Conservation (phyloP, 345 rosid genomes). For the Populus ilicifolia region DNA sequence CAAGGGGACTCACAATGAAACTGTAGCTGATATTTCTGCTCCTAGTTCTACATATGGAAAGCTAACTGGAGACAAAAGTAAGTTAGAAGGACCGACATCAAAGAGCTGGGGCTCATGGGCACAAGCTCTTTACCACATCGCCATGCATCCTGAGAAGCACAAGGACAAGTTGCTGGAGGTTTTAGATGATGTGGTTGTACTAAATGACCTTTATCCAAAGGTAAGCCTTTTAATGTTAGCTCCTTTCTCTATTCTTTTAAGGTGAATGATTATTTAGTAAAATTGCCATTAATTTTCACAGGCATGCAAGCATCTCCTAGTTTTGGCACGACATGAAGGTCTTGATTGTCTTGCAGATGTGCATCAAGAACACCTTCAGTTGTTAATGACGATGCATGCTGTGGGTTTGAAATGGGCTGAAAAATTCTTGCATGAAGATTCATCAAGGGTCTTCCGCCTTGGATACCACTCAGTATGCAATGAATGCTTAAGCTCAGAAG, state of each 20-base stretch:
- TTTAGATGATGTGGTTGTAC: slow-evolving; percentile 54
- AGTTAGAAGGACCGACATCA: slow-evolving; percentile 19
- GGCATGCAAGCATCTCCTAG: slow-evolving; percentile 77
- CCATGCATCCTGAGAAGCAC: slow-evolving; percentile 73
- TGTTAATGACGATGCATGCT: slow-evolving; percentile 56
- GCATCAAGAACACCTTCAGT: slow-evolving; percentile 51
- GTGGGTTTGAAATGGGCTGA: slow-evolving; percentile 75
- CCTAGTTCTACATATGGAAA: slow-evolving; percentile 20
- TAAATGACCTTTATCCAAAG: slow-evolving; percentile 84
- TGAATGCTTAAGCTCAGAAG: background rate
- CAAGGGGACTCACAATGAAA: slow-evolving; percentile 41
- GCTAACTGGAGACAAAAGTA: slow-evolving; percentile 20
- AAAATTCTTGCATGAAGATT: slow-evolving; percentile 63
- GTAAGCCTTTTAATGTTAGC: slow-evolving; percentile 22
- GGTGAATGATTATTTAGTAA: background rate
- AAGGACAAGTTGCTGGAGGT: slow-evolving; percentile 55
- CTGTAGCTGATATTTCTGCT: slow-evolving; percentile 8
- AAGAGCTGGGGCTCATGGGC: slow-evolving; percentile 77
- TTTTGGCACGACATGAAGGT: slow-evolving; percentile 54
- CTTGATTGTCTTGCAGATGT: slow-evolving; percentile 70
- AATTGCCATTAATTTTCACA: slow-evolving; percentile 20
- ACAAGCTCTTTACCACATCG: slow-evolving; percentile 63
- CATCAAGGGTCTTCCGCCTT: slow-evolving; percentile 72
- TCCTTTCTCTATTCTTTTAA: background rate
- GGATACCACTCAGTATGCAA: slow-evolving; percentile 83